Conservation (phyloP, 495 filamentous ascomycete genomes). For the Friedmanniomyces endolithicus region DNA sequence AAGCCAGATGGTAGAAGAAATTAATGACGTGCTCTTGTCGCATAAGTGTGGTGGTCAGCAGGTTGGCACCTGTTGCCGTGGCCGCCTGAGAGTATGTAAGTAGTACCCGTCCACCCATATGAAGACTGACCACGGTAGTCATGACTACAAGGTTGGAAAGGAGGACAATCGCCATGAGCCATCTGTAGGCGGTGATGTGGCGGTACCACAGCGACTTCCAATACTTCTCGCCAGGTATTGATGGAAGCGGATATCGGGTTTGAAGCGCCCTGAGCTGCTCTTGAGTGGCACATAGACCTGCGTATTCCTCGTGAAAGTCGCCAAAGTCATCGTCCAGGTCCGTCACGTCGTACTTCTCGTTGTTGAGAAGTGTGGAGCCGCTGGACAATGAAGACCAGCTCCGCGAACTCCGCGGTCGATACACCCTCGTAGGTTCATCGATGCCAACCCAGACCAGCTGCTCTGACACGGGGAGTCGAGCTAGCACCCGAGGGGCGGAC, state of each 20-base stretch:
- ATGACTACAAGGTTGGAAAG: conserved; percentile 40
- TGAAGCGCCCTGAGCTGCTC: background rate
- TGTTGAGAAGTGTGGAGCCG: background rate
- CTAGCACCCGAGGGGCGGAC: background rate
- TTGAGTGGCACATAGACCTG: background rate
- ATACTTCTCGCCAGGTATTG: background rate
- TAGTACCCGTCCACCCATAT: conserved; percentile 23
- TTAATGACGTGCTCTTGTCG: conserved; percentile 30
- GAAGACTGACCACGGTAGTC: conserved; percentile 7
- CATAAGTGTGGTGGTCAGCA: conserved; percentile 34
- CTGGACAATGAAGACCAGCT: background rate
- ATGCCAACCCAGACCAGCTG: background rate
- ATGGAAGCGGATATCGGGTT: background rate
- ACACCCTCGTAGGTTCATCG: background rate
- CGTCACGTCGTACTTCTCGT: background rate
- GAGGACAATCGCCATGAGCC: conserved; percentile 23
- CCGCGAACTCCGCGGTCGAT: background rate
- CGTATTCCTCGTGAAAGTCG: background rate
- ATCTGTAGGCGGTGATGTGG: conserved; percentile 16
- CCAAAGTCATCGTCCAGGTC: background rate
- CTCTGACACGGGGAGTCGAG: background rate
- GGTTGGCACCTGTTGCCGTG: conserved; percentile 34
- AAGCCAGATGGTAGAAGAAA: conserved; percentile 20
- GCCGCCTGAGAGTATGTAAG: conserved; percentile 26
- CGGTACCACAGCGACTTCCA: background rate